Evolutionary conservation across 2,329 filamentous ascomycete species (phyloP), one percentile per base, ranked within the genome.

Genomic region (Cercospora sp.): DNA sequence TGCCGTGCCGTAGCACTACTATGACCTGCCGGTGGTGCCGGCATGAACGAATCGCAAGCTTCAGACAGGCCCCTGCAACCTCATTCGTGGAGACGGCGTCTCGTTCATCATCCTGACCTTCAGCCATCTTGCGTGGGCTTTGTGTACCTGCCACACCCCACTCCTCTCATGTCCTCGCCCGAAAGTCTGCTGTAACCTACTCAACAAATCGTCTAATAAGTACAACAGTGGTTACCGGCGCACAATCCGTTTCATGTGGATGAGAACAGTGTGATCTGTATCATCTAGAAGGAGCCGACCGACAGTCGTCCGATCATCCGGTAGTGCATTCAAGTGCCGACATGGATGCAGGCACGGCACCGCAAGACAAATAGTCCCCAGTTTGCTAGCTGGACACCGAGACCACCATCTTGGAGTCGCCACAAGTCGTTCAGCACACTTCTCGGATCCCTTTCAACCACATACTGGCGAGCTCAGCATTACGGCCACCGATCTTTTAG

Each of bases 21-120:
- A 23, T 64, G 10, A 16, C 28, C 31, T 33, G 64, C 60, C 51
- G 65, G 51, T 28, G 48, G 48, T 45, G 66, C 65, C n/a, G 42
- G 18, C 60, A 36, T 45, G 53, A 67, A 67, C 70, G 70, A 72
- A 72, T 72, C 53, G 67, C 60, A 60, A 64, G 68, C 70, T 67
- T 55, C 60, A 60, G 55, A 20, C 55, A 60, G 33, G 36, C 59
- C 67, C 60, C 65, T 70, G 67, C 64, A 28, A 58, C 68, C 65
- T 70, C 62, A 72, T 72, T 70, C 68, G 70, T 61, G 66, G 66
- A 62, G 61, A 59, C 62, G 51, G 51, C 26, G 36, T 59, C 63
- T 68, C 60, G 28, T 45, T 69, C 64, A 59, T 58, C 62, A 64
- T 57, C 33, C 66, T 26, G 23, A 26, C 23, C 23, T 26, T 60